phyloP scores from a whole-genome alignment of 371 early-diverging fungal species.

The Homolaphlyctis polyrhiza region DNA sequence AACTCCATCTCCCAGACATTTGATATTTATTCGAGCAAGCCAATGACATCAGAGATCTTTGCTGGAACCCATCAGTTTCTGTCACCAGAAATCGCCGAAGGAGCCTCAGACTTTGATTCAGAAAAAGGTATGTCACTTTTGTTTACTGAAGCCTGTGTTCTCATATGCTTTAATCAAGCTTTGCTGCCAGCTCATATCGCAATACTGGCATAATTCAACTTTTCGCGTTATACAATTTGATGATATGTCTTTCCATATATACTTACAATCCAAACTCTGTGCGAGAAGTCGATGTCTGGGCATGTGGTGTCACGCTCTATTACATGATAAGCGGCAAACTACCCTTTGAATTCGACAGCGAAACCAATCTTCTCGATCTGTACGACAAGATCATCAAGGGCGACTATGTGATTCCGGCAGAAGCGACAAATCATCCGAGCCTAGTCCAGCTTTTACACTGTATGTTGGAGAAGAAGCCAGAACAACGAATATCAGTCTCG shows the following conservation, averaged over 20 bases:
- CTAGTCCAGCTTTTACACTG: too few species aligned
- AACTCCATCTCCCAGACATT: too few species aligned
- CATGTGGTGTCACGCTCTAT: constrained; percentile 45
- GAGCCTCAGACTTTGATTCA: constrained; percentile 22
- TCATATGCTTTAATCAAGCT: neutral
- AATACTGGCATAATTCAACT: neutral
- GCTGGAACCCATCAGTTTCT: constrained; percentile 53
- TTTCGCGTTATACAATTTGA: too few species aligned
- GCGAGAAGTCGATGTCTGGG: constrained; percentile 59
- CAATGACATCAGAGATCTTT: constrained; percentile 26
- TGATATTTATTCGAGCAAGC: constrained; percentile 25
- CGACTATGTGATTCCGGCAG: constrained; percentile 27
- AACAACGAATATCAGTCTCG: too few species aligned
- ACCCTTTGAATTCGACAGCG: constrained; percentile 46
- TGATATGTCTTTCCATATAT: too few species aligned
- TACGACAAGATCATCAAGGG: constrained; percentile 35
- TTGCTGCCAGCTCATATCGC: too few species aligned
- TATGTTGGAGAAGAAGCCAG: too few species aligned
- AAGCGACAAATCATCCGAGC: constrained; percentile 14
- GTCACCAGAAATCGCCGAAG: constrained; percentile 43
- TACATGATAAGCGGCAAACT: constrained; percentile 44
- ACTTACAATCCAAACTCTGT: too few species aligned
- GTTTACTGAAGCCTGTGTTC: too few species aligned
- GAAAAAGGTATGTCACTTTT: constrained; percentile 31
- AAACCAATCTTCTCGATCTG: constrained; percentile 28